Base-by-base conservation (phyloP, 1,284 basidiomycete genomes). In the Ustilago nuda region DNA sequence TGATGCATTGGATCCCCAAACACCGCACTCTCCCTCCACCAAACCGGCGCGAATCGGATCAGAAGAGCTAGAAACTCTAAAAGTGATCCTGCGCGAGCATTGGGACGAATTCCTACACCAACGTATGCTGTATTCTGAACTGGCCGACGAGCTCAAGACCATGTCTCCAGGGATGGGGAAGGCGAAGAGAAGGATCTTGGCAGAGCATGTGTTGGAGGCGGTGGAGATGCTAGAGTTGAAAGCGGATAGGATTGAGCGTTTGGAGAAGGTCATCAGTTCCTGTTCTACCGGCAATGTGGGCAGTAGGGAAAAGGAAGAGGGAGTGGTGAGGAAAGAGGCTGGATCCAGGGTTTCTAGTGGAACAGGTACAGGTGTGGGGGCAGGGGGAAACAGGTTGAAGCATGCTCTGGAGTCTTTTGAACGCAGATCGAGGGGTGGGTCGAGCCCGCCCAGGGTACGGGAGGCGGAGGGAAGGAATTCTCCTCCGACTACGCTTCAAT, bases 21-120 rank as follows among this genome's bases (percentile, higher is more conserved):
- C 51, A n/a, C 27, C 51, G 12, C 41, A 19, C 8, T 3, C 35
- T 8, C 4, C 8, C 48, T 50, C 12, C 8, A 27, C 48, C 23
- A 27, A 27, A 13, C n/a, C 35, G 8, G 13, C 13, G 1, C 35
- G 27, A 0, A 36, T 66, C 7, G 45, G 27, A 13, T 32, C n/a
- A 3, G 58, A 64, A 41, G 61, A 68, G 32, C 2, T 46, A 8
- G 27, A 35, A 4, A 53, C 56, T 32, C 61, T 82, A 17, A 45
- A 32, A 8, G 51, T 50, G 53, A 66, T 78, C 1, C 50, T 83
- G n/a, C 41, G 73, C 27, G 79, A 84, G 56, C 82, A 85, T 56
- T 63, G 79, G 61, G 81, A 83, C 52, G 84, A 85, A 57, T 85
- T 85, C 50, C 17, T 81, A 17, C 84, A 84, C 56, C 79, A 81